A percentile compares a stretch with the other conserved stretches of the same genome.
phyloP scores from a whole-genome alignment of 257 asterid genomes.

The Ilex asprella region DNA sequence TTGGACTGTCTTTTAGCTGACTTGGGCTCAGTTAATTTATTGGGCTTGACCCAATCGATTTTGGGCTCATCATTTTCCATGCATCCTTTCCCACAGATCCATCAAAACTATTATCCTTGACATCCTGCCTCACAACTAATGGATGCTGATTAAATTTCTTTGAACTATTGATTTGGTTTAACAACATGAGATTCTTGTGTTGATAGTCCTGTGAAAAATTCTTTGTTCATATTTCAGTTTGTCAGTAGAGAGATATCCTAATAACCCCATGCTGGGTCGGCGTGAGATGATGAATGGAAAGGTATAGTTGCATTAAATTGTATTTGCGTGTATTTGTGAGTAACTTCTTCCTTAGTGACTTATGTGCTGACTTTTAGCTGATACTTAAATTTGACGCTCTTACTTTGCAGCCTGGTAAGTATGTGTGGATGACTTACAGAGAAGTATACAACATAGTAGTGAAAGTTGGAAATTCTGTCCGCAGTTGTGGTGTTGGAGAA shows the following conservation, averaged over 20 bases:
- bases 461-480: constrained; percentile 82
- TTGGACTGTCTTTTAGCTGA: too few species aligned
- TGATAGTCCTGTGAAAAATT: background rate
- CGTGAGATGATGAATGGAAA: constrained; percentile 70
- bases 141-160: too few species aligned
- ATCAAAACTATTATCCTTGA: too few species aligned
- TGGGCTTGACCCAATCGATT: too few species aligned
- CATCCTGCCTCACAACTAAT: too few species aligned
- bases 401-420: constrained; percentile 62
- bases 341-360: background rate
- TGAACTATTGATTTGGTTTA: too few species aligned
- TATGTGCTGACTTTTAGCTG: constrained; percentile 10
- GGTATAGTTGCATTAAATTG: constrained; percentile 35
- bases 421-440: constrained; percentile 82
- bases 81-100: too few species aligned
- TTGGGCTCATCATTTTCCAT: too few species aligned
- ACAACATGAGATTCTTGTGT: background rate
- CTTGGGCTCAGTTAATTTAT: too few species aligned
- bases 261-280: constrained; percentile 83
- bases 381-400: constrained; percentile 16
- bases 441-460: constrained; percentile 68
- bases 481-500: constrained; percentile 61
- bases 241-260: constrained; percentile 78
- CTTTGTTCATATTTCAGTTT: constrained; percentile 38
- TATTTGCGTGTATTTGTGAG: background rate